These are phyloP conservation scores for Aphanomyces cochlioides DNA, from an alignment of 352 stramenopile genomes.

Conservation along the genomic window DNA sequence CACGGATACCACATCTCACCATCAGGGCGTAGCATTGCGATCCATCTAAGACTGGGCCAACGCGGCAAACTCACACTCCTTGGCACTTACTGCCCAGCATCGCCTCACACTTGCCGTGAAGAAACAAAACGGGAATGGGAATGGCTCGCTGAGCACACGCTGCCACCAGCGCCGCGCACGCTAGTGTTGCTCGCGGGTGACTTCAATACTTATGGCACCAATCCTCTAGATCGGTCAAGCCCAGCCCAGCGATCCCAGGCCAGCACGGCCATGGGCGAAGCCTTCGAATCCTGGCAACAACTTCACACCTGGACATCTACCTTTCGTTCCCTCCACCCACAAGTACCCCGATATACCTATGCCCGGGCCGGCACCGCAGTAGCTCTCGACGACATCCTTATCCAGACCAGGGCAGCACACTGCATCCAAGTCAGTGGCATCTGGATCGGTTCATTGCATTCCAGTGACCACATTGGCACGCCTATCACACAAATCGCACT, in stretches of 20 bases:
- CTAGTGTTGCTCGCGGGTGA: not conserved
- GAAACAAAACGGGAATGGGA: not conserved
- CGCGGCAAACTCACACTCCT: not conserved
- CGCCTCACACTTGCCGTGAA: not conserved
- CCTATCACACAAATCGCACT: too few species aligned
- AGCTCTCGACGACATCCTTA: not conserved
- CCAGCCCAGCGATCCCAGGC: not conserved
- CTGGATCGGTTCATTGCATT: too few species aligned
- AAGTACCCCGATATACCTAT: not conserved
- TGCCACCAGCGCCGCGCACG: not conserved
- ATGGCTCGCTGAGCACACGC: not conserved
- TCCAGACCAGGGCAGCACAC: not conserved
- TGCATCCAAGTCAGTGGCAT: not conserved
- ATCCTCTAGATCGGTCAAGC: not conserved
- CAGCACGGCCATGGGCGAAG: not conserved
- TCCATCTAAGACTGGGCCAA: not conserved
- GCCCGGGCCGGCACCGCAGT: not conserved
- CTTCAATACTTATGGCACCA: not conserved
- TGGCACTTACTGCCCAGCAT: not conserved
- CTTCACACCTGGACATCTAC: not conserved
- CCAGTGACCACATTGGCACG: too few species aligned
- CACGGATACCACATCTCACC: not conserved
- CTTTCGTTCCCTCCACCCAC: not conserved
- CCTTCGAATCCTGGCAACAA: not conserved
- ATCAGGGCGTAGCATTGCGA: not conserved